Conservation (phyloP, 257 asterid species). For the Marsdenia floribunda region DNA sequence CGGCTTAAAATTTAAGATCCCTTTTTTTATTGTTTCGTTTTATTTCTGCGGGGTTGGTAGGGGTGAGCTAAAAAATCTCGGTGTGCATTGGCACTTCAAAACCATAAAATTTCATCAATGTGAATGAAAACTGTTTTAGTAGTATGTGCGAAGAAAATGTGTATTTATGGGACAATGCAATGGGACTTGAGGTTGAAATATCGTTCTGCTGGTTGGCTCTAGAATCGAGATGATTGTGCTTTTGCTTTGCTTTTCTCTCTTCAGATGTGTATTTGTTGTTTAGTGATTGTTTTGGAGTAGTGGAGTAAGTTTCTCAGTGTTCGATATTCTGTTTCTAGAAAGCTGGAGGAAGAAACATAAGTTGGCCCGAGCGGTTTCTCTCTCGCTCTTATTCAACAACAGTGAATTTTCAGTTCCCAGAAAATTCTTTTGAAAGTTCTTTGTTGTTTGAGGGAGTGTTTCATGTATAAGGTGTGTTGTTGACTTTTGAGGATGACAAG, state of each 20-base stretch:
- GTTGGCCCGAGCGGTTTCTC: constrained; percentile 28
- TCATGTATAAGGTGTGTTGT: constrained; percentile 17
- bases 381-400: constrained; percentile 13
- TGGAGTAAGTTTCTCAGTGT: constrained; percentile 16
- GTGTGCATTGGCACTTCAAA: background rate
- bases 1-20: constrained; percentile 56
- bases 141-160: background rate
- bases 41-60: constrained; percentile 25
- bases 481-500: background rate
- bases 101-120: constrained; percentile 16
- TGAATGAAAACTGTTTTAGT: background rate
- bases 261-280: constrained; percentile 30
- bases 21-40: background rate
- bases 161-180: background rate
- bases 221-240: constrained; percentile 31
- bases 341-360: constrained; percentile 26
- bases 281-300: constrained; percentile 43
- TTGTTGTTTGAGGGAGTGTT: constrained; percentile 26
- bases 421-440: constrained; percentile 18
- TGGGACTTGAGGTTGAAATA: constrained; percentile 10
- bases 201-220: constrained; percentile 29
- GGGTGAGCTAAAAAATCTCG: background rate
- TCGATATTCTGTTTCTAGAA: constrained; percentile 23
- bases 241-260: constrained; percentile 15
- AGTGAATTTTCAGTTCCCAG: constrained; percentile 27